These are phyloP conservation scores for Neonectria magnoliae DNA, from an alignment of 2,329 filamentous ascomycete genomes.

Conservation along the genomic window DNA sequence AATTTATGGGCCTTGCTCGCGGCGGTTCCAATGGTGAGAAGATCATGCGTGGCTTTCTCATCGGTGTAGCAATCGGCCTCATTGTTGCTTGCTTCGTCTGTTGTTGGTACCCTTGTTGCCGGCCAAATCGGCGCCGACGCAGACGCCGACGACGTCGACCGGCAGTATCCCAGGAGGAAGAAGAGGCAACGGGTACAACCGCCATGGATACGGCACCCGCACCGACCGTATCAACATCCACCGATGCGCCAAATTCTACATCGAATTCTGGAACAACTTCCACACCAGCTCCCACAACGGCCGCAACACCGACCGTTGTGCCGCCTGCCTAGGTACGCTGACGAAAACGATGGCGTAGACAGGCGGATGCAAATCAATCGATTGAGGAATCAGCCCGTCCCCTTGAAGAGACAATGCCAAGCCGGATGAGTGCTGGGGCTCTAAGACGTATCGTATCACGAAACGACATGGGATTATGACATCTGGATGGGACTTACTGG, in stretches of 20 bases:
- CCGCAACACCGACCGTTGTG: not conserved
- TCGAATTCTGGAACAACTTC: not conserved
- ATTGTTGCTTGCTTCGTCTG: conserved; percentile 46
- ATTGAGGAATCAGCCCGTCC: not conserved
- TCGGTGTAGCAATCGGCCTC: conserved; percentile 46
- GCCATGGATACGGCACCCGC: conserved; percentile 1
- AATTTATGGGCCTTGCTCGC: conserved; percentile 43
- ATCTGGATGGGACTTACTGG: not conserved
- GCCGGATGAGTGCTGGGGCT: not conserved
- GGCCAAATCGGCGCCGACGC: conserved; percentile 29
- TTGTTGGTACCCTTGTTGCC: conserved; percentile 48
- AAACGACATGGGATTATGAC: not conserved
- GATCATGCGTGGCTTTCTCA: conserved; percentile 48
- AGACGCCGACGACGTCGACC: conserved; percentile 31
- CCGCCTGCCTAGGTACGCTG: not conserved
- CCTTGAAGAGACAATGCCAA: not conserved
- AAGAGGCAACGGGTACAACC: conserved; percentile 22
- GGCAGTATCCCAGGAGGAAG: conserved; percentile 30
- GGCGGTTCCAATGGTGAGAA: conserved; percentile 46
- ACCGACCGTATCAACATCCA: not conserved
- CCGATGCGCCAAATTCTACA: not conserved
- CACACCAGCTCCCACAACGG: not conserved
- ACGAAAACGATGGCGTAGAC: not conserved
- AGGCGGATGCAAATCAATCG: not conserved
- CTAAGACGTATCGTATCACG: not conserved